Evolutionary conservation across 495 filamentous ascomycete species (phyloP), one percentile per base, ranked within the genome.

Genomic region (Penicillium bialowiezense): DNA sequence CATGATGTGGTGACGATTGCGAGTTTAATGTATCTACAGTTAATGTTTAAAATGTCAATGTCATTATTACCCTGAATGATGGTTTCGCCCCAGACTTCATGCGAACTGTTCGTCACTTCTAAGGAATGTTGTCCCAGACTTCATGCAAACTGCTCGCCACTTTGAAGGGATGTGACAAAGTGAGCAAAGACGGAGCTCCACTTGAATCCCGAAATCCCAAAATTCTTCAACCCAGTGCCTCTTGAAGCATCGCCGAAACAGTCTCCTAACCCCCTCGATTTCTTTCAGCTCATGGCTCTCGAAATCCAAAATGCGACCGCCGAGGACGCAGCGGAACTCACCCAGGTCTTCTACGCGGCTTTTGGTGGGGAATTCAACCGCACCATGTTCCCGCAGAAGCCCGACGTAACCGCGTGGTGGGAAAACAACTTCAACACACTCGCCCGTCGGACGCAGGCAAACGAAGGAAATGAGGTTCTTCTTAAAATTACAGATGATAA

Each of bases 351-450:
- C 56, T 39, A 51, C 9, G 48, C 44, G 38, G 44, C 52, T 33
- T 68, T 66, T 60, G 51, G 36, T 10, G 48, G 55, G 26, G 17
- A 38, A 18, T 48, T 59, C 49, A 54, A 60, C 45, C 38, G 26
- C 15, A 50, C 39, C 10, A 54, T 69, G 50, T 67, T 65, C 42
- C 66, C 66, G 0, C 43, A 28, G 12, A 58, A 50, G 2, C 55
- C 59, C n/a, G 62, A 59, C 2, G 58, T 63, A 5, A 48, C 53
- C 20, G 39, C 20, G 1, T 69, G 61, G 59, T 50, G 54, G 26
- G 47, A 46, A 4, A 17, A 43, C 3, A 33, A 23, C 13, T 32
- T 63, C 9, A 13, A 36, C 23, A 32, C 3, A 3, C 7, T 7
- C 3, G 29, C 35, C 6, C 29, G 41, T 14, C 40, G 35, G 5